Evolutionary conservation across 225 moss, liverwort and hornwort genomes (phyloP).

Genomic region (Straminergon stramineum): DNA sequence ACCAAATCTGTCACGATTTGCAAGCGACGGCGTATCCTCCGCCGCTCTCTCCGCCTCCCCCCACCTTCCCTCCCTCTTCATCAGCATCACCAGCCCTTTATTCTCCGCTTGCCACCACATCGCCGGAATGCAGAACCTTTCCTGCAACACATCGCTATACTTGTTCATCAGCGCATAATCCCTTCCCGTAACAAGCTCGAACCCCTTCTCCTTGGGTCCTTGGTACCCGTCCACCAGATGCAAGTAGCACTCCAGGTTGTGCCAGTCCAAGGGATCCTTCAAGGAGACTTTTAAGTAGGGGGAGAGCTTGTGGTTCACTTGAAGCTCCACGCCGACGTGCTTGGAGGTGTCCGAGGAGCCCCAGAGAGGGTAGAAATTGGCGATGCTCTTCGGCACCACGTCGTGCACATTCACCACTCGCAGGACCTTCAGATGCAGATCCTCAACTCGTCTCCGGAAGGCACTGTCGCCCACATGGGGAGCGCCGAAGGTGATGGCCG

Average conservation of each 20-base stretch:
- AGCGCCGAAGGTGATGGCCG: constrained; percentile 41
- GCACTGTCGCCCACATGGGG: constrained; percentile 47
- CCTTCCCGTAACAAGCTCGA: constrained; percentile 22
- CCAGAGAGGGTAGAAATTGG: constrained; percentile 31
- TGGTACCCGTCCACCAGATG: constrained; percentile 32
- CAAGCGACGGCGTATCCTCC: constrained; percentile 14
- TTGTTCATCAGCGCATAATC: constrained; percentile 39
- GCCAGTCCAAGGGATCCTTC: constrained; percentile 26
- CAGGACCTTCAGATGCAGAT: constrained; percentile 31
- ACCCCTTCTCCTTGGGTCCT: constrained; percentile 15
- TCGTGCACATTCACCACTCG: constrained; percentile 51
- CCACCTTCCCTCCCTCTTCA: constrained; percentile 16
- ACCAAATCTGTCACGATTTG: constrained; percentile 7
- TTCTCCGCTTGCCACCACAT: constrained; percentile 41
- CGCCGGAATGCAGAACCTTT: constrained; percentile 8
- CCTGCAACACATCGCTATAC: constrained; percentile 11
- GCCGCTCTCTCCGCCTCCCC: background rate
- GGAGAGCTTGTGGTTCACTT: constrained; percentile 26
- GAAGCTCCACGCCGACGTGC: constrained; percentile 37
- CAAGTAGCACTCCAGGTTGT: constrained; percentile 39
- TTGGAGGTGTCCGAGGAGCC: constrained; percentile 14
- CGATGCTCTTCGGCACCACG: constrained; percentile 36
- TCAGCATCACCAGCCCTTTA: constrained; percentile 16
- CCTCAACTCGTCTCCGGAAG: constrained; percentile 26
- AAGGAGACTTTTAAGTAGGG: constrained; percentile 16